These are phyloP conservation scores for Fraxinus anomala DNA, from an alignment of 257 asterid species.

Conservation along the genomic window DNA sequence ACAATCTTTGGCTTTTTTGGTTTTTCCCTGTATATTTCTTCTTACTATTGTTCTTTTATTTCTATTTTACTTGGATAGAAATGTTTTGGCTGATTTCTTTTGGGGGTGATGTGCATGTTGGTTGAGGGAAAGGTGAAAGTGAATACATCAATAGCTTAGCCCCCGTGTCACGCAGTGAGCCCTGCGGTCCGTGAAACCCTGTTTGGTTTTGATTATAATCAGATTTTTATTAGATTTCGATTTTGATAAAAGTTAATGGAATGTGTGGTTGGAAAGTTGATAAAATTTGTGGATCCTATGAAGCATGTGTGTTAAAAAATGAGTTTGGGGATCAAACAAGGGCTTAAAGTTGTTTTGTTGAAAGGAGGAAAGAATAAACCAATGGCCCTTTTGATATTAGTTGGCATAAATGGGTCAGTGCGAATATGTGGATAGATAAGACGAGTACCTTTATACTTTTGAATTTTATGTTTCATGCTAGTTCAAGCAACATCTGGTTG, in stretches of 20 bases:
- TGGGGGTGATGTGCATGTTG: not conserved
- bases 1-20: not conserved
- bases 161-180: too few species aligned
- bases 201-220: too few species aligned
- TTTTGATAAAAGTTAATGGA: too few species aligned
- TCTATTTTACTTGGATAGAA: not conserved
- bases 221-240: too few species aligned
- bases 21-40: not conserved
- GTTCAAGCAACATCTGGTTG: slow-evolving; percentile 8
- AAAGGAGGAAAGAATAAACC: not conserved
- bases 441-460: not conserved
- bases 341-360: not conserved
- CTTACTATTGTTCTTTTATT: not conserved
- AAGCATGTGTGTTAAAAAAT: too few species aligned
- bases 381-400: not conserved
- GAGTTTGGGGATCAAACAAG: too few species aligned
- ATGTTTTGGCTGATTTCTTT: not conserved
- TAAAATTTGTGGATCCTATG: too few species aligned
- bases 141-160: not conserved
- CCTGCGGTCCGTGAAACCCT: too few species aligned
- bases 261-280: too few species aligned
- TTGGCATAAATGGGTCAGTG: not conserved
- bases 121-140: not conserved
- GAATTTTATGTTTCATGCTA: slow-evolving; percentile 6
- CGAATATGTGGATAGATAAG: not conserved